Evolutionary conservation across 441 rosid species (phyloP), one percentile per base, ranked within the genome.

Genomic region (Arabidopsis lyrata): DNA sequence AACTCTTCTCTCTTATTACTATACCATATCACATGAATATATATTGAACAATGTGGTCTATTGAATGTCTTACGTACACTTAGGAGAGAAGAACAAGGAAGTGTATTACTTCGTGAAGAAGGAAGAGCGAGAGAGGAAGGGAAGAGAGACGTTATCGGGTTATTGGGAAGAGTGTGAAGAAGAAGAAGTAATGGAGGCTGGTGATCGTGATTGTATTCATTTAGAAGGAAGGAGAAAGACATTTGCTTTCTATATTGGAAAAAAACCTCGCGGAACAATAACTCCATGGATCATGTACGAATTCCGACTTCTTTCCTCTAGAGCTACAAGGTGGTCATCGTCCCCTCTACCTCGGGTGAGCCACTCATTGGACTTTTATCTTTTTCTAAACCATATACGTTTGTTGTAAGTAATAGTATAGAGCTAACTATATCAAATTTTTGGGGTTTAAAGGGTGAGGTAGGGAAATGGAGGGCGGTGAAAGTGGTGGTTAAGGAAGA

Each of bases 231-330:
- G 74, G 35, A 78, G 66, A 63, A 78, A 68, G 66, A 67, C 78
- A 44, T 78, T 62, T 68, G 57, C 78, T 36, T 78, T 78, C 71
- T 78, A 36, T 55, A 78, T 78, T 47, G 81, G 81, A 2, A 68
- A 56, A 68, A 78, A 31, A 55, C 74, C 81, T 47, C 27, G 75
- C 62, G 81, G 81, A 39, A 73, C 71, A 5, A 63, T 78, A 68
- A 78, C 81, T 45, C 75, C 81, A 73, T 78, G 81, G 81, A 55
- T 78, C 15, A 78, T 73, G 81, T 73, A 78, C 9, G 81, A 78
- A 70, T 78, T 78, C 5, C 61, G 78, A 38, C 81, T 78, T 61
- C 31, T 78, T 31, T 48, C 70, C 27, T 39, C 77, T 63, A 60
- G 53, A 45, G 20, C 68, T 22, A 24, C 68, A 34, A 66, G 65